Evolutionary conservation across 2,329 filamentous ascomycete genomes (phyloP), one percentile per base, ranked within the genome.

Genomic region (Claviceps spartinae): DNA sequence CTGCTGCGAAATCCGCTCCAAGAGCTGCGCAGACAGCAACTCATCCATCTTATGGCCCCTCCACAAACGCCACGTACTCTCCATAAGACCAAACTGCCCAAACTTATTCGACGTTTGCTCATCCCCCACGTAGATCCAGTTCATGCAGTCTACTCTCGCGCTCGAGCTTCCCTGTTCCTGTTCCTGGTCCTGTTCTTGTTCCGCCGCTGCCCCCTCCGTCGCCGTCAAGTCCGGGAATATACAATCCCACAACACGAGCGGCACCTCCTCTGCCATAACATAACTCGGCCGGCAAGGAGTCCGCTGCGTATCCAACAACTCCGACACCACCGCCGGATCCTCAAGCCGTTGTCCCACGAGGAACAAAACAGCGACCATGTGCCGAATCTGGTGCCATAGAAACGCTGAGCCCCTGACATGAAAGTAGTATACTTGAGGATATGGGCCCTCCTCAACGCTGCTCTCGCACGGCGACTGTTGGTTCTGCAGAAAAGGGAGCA

Each of bases 351-450:
- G 93, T 30, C 88, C 93, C 8, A 97, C 82, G 11, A 93, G 74
- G 72, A 98, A 97, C n/a, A 98, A 73, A 6, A 97, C 74, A 16
- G 84, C 81, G n/a, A 94, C 83, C 80, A 98, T 90, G 71, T 91
- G 88, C 24, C 93, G 83, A 59, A 98, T 94, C 70, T 98, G 93
- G 69, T 98, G 93, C 93, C 93, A 98, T 47, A 98, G 71, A 67
- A 98, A 98, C 1, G 90, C 93, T 7, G 86, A 89, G 20, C 93
- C 93, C 59, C 90, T 82, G 42, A 98, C 82, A 53, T 85, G 83
- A 67, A 98, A 94, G 55, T 85, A 83, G 70, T 94, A 97, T 14
- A 96, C 78, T 62, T 88, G 86, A 6, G 82, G 76, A 51, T 67
- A 62, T 5, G 54, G 55, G 0, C 53, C 59, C 30, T 34, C 30